phyloP scores from a whole-genome alignment of 768 basidiomycete species.

The Kondoa malvinella region DNA sequence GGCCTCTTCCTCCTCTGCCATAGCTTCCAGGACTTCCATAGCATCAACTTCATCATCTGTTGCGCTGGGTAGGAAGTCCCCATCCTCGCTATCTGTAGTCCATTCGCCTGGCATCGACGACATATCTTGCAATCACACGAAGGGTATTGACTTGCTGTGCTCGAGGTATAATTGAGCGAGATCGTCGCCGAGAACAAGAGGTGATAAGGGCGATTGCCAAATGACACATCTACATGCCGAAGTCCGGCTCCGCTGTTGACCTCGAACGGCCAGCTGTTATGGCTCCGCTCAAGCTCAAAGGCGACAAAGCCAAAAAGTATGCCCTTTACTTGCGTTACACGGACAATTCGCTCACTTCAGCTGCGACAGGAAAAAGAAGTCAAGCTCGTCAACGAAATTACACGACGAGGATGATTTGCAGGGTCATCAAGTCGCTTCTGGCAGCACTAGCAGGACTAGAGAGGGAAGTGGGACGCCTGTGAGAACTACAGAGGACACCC shows the following conservation, averaged over 20 bases:
- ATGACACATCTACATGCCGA: neutral
- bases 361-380: neutral
- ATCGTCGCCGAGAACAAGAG: too few species aligned
- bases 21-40: neutral
- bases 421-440: neutral
- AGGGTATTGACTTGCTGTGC: too few species aligned
- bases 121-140: too few species aligned
- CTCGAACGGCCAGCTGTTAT: neutral
- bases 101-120: neutral
- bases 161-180: too few species aligned
- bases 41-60: neutral
- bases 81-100: neutral
- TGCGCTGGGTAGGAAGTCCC: neutral
- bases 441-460: neutral
- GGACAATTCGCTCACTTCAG: neutral
- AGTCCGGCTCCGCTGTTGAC: neutral
- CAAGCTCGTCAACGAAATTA: neutral
- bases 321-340: neutral
- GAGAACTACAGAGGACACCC: neutral
- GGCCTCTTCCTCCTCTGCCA: neutral
- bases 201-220: too few species aligned
- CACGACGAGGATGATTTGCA: neutral
- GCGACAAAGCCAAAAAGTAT: neutral
- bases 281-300: neutral
- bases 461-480: neutral